phyloP scores from a whole-genome alignment of 2,329 filamentous ascomycete species.

The Lachnellula suecica region DNA sequence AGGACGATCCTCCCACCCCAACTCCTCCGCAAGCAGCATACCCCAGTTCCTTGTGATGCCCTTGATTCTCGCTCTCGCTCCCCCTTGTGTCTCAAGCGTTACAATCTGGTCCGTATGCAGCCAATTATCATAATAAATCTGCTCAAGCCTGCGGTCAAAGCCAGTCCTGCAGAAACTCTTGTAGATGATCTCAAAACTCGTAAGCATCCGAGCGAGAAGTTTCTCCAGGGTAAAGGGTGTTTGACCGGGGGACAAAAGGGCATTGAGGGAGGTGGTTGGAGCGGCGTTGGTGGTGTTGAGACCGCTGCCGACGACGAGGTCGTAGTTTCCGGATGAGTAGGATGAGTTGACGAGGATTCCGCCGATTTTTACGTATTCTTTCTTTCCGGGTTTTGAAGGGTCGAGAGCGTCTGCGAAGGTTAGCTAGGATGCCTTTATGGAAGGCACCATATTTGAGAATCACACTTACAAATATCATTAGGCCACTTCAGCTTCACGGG shows the following conservation, averaged over 20 bases:
- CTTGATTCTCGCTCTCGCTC: constrained; percentile 71
- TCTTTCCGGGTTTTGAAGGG: constrained; percentile 48
- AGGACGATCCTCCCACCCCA: constrained; percentile 67
- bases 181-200: constrained; percentile 77
- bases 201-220: constrained; percentile 78
- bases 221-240: constrained; percentile 70
- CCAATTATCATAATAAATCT: constrained; percentile 80
- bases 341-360: constrained; percentile 90
- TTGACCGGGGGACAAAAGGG: constrained; percentile 56
- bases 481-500: constrained; percentile 95
- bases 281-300: constrained; percentile 81
- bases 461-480: constrained; percentile 77
- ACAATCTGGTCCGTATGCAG: constrained; percentile 73
- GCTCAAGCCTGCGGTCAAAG: constrained; percentile 72
- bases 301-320: constrained; percentile 82
- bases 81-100: constrained; percentile 78
- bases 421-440: background rate
- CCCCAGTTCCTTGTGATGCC: constrained; percentile 95
- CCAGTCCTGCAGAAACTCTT: constrained; percentile 70
- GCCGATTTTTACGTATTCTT: constrained; percentile 80
- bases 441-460: background rate
- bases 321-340: constrained; percentile 75
- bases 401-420: constrained; percentile 59
- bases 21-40: constrained; percentile 79
- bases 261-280: constrained; percentile 84